phyloP scores from a whole-genome alignment of 345 rosid genomes.

The Erodium maritimum region DNA sequence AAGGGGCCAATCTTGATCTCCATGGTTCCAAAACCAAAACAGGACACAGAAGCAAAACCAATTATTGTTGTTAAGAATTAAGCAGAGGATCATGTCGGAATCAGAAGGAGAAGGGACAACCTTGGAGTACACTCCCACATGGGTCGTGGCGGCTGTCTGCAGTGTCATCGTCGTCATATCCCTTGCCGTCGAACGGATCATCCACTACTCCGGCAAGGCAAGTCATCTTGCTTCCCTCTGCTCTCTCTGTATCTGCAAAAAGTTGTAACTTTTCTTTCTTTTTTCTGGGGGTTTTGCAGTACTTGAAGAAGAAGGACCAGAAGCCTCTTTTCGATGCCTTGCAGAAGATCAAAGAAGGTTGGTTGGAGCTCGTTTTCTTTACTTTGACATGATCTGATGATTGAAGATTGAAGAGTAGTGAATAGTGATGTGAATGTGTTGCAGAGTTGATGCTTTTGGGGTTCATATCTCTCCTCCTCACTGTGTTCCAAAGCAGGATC shows the following conservation, averaged over 20 bases:
- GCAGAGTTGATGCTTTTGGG: conserved; percentile 91
- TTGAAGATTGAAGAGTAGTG: no score
- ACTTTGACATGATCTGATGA: no score
- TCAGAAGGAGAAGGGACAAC: conserved; percentile 32
- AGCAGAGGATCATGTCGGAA: conserved; percentile 14
- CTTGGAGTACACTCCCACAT: conserved; percentile 69
- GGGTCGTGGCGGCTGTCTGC: conserved; percentile 85
- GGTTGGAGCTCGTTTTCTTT: conserved; percentile 19
- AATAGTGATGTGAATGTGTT: neutral
- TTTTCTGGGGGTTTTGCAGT: conserved; percentile 23
- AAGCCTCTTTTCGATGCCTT: conserved; percentile 72
- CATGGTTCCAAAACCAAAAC: no score
- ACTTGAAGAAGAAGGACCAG: conserved; percentile 46
- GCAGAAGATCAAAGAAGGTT: conserved; percentile 83
- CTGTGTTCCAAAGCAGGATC: conserved; percentile 49
- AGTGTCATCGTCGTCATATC: conserved; percentile 58
- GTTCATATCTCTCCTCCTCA: conserved; percentile 61
- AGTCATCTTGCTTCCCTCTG: no score
- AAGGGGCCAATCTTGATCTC: no score
- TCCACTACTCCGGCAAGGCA: conserved; percentile 73
- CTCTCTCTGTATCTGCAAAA: neutral
- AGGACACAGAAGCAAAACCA: no score
- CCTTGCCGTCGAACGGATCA: conserved; percentile 47
- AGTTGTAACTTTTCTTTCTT: neutral
- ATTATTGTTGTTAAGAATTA: no score